Evolutionary conservation across 345 rosid species (phyloP).

Genomic region (Citrus trifoliata): DNA sequence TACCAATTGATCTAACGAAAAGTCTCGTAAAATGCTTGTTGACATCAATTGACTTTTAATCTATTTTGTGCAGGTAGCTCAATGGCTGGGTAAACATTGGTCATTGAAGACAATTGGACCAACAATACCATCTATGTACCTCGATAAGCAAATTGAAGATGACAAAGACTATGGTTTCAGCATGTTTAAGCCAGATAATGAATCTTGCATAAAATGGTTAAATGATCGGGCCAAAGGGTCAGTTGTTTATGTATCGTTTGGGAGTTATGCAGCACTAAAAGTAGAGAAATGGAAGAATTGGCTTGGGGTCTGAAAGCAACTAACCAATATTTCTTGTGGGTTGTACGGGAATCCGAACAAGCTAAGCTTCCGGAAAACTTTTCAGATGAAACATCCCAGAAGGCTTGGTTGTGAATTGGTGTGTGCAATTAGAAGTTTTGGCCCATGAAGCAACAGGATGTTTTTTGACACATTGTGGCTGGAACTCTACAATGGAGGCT

Average conservation of each 20-base stretch:
- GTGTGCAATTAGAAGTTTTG: conserved; percentile 34
- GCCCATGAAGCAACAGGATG: conserved; percentile 32
- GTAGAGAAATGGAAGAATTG: conserved; percentile 24
- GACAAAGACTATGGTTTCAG: conserved; percentile 17
- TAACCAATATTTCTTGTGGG: conserved; percentile 29
- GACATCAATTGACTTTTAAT: not conserved
- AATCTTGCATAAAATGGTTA: conserved; percentile 23
- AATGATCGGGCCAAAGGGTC: conserved; percentile 13
- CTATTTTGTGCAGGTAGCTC: not conserved
- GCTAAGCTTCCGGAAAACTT: conserved; percentile 27
- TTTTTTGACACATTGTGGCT: conserved; percentile 43
- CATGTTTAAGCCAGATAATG: conserved; percentile 11
- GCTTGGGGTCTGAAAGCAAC: conserved; percentile 19
- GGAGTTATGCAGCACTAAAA: conserved; percentile 10
- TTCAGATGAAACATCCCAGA: conserved; percentile 1
- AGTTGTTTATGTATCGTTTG: conserved; percentile 35
- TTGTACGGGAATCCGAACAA: conserved; percentile 26
- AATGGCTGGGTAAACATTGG: conserved; percentile 12
- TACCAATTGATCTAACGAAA: not conserved
- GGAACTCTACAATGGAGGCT: conserved; percentile 40
- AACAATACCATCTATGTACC: conserved; percentile 19
- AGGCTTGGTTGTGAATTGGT: conserved; percentile 36
- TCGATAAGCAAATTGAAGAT: conserved; percentile 13
- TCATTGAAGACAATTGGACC: conserved; percentile 25
- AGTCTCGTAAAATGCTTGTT: no score